phyloP scores from a whole-genome alignment of 1,284 basidiomycete species.

The Apiotrichum brassicae region DNA sequence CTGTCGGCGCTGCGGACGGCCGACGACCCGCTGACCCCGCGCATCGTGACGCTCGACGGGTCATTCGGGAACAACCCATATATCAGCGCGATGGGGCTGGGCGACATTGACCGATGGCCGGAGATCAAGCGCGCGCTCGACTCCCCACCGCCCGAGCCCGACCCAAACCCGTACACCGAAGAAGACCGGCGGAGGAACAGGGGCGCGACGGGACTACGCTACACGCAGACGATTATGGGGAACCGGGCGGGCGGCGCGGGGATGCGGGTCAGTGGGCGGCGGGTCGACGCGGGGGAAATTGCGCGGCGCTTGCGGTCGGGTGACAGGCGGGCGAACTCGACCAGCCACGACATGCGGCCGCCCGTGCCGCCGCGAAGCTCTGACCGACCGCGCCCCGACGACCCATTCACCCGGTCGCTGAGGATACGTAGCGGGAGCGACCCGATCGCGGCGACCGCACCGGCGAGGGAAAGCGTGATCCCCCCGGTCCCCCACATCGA shows the following conservation, averaged over 20 bases:
- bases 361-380: conserved; percentile 14
- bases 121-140: conserved; percentile 58
- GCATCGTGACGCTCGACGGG: conserved; percentile 64
- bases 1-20: conserved; percentile 79
- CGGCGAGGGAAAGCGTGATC: conserved; percentile 16
- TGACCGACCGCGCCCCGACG: conserved; percentile 13
- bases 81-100: conserved; percentile 66
- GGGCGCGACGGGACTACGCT: conserved; percentile 59
- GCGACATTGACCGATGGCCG: conserved; percentile 73
- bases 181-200: conserved; percentile 13
- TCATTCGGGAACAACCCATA: conserved; percentile 68
- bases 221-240: conserved; percentile 78
- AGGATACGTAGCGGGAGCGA: conserved; percentile 36
- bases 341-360: conserved; percentile 9
- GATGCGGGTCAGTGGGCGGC: conserved; percentile 53
- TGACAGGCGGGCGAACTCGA: conserved; percentile 21
- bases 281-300: neutral
- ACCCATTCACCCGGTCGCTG: conserved; percentile 15
- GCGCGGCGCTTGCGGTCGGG: neutral
- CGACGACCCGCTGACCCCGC: conserved; percentile 72
- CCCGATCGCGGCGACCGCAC: conserved; percentile 4
- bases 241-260: conserved; percentile 58
- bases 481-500: neutral
- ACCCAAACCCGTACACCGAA: conserved; percentile 11
- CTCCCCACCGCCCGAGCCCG: conserved; percentile 54